Evolutionary conservation across 2,329 filamentous ascomycete genomes (phyloP).

Genomic region (Cladophialophora bantiana): DNA sequence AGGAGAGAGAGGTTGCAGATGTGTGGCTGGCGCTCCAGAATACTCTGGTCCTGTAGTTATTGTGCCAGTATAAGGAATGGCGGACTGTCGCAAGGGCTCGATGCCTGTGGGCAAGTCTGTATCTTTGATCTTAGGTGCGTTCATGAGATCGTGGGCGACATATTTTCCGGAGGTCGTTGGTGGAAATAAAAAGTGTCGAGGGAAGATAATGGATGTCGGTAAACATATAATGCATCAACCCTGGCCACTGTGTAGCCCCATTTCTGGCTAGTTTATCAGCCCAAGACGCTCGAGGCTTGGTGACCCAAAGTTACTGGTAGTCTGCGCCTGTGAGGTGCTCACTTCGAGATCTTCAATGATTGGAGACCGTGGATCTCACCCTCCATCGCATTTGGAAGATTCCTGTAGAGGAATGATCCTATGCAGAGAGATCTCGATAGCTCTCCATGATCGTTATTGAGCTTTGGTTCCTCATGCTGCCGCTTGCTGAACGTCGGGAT

Average conservation of each 20-base stretch:
- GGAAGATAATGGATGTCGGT: neutral
- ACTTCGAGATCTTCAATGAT: neutral
- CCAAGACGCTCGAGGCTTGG: neutral
- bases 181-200: constrained; percentile 8
- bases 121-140: neutral
- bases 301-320: neutral
- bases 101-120: constrained; percentile 2
- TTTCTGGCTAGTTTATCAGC: constrained; percentile 6
- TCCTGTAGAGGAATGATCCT: neutral
- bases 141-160: constrained; percentile 9
- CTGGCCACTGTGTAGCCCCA: neutral
- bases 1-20: neutral
- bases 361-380: neutral
- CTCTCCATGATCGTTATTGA: neutral
- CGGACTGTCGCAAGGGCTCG: neutral
- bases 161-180: constrained; percentile 2
- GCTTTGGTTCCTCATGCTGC: neutral
- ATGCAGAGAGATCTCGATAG: neutral
- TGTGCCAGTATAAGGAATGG: neutral
- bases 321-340: neutral
- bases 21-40: constrained; percentile 2
- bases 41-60: constrained; percentile 10
- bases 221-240: neutral
- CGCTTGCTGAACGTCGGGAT: neutral
- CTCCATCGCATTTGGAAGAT: neutral